A percentile compares a stretch with the other conserved stretches of the same genome.
Conservation (phyloP, 805 yeast genomes). For the Starmera caribaea region DNA sequence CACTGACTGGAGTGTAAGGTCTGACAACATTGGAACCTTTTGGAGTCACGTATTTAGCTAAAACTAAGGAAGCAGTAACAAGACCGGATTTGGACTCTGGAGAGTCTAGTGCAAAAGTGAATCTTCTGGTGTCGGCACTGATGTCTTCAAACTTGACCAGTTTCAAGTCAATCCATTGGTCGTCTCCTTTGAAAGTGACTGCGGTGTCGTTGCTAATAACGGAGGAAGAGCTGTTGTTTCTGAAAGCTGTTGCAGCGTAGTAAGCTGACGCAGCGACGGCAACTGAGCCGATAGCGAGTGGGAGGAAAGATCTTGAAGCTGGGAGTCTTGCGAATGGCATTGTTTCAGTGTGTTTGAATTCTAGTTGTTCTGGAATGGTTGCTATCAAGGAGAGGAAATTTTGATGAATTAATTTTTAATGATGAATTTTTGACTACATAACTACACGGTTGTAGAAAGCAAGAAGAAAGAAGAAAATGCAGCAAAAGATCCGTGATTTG, state of each 20-base stretch:
- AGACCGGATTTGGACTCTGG: constrained; percentile 68
- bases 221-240: constrained; percentile 16
- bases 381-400: too few relatives aligned
- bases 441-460: too few relatives aligned
- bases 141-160: constrained; percentile 33
- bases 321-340: constrained; percentile 15
- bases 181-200: constrained; percentile 50
- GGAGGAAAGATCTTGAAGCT: constrained; percentile 12
- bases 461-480: too few relatives aligned
- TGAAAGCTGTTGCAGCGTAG: constrained; percentile 19
- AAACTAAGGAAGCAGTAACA: constrained; percentile 64
- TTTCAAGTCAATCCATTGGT: constrained; percentile 66
- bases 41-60: constrained; percentile 73
- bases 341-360: too few relatives aligned
- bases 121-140: constrained; percentile 55
- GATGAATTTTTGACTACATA: too few relatives aligned
- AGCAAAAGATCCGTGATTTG: too few relatives aligned
- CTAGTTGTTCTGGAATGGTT: too few relatives aligned
- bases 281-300: constrained; percentile 37
- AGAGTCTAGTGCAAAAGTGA: constrained; percentile 60
- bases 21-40: constrained; percentile 81
- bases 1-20: constrained; percentile 75
- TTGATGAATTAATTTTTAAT: too few relatives aligned
- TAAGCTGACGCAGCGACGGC: constrained; percentile 30
- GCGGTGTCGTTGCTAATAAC: constrained; percentile 24